Percentiles rank a stretch among this genome's conserved stretches.
phyloP scores from a whole-genome alignment of 768 basidiomycete species.

The Rhizopogon rudus region DNA sequence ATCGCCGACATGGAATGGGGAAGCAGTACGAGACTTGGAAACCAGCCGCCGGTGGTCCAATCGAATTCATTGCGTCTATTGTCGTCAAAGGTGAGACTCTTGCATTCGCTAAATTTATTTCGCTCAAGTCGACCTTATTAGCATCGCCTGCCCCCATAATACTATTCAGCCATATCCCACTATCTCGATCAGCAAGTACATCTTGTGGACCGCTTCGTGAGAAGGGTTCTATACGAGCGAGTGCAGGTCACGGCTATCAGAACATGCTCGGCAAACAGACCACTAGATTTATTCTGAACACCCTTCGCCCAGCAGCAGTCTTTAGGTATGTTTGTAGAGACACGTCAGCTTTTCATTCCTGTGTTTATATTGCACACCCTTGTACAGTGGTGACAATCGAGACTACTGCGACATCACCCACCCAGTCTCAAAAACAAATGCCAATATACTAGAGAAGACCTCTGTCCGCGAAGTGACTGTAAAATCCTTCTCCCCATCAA shows the following conservation, averaged over 20 bases:
- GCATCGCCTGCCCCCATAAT: slow-evolving; percentile 43
- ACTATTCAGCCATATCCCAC: slow-evolving; percentile 82
- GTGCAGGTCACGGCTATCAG: slow-evolving; percentile 79
- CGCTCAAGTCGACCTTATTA: slow-evolving; percentile 7
- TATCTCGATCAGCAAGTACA: slow-evolving; percentile 69
- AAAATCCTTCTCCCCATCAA: slow-evolving; percentile 79
- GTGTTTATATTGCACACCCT: slow-evolving; percentile 4
- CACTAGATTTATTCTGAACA: slow-evolving; percentile 63
- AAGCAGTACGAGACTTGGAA: slow-evolving; percentile 51
- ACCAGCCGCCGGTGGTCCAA: slow-evolving; percentile 46
- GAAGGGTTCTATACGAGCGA: slow-evolving; percentile 62
- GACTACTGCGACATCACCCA: slow-evolving; percentile 84
- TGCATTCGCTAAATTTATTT: too few relatives aligned
- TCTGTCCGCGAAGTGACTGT: slow-evolving; percentile 74
- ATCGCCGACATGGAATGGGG: slow-evolving; percentile 49
- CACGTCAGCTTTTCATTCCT: neutral
- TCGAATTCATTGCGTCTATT: slow-evolving; percentile 54
- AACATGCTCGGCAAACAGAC: slow-evolving; percentile 80
- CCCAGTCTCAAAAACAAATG: slow-evolving; percentile 25
- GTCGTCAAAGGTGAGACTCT: slow-evolving; percentile 15
- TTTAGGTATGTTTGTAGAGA: slow-evolving; percentile 52
- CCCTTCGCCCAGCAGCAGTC: slow-evolving; percentile 58
- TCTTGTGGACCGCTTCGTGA: slow-evolving; percentile 78
- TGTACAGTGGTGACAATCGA: slow-evolving; percentile 79
- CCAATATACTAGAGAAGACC: slow-evolving; percentile 13